Percentiles rank a stretch among this genome's conserved stretches.
Evolutionary conservation across 768 basidiomycete species (phyloP).

Genomic region (Russula sp.): DNA sequence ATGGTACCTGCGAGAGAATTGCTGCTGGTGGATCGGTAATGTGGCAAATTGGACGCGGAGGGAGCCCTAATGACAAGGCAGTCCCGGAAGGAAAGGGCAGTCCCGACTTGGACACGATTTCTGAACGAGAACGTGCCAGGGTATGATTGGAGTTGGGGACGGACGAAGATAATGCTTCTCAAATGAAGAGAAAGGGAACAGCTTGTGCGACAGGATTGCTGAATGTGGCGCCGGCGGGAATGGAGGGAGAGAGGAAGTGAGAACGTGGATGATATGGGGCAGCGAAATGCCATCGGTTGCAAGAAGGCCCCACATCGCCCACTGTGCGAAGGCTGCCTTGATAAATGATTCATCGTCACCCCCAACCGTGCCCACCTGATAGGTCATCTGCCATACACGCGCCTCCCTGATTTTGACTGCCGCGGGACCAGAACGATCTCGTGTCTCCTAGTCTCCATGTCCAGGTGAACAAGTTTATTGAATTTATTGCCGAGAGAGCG

Average conservation of each 20-base stretch:
- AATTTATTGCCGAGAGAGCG: background rate
- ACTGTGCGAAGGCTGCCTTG: constrained; percentile 2
- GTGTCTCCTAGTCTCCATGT: background rate
- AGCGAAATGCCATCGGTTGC: background rate
- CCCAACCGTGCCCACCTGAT: constrained; percentile 17
- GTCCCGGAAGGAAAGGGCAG: constrained; percentile 1
- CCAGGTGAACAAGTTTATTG: background rate
- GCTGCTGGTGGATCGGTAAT: constrained; percentile 19
- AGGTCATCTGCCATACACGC: constrained; percentile 24
- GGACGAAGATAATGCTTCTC: background rate
- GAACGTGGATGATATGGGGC: background rate
- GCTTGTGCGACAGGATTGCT: background rate
- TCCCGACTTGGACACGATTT: background rate
- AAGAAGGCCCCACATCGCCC: background rate
- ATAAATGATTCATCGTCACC: constrained; percentile 15
- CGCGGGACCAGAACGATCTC: constrained; percentile 2
- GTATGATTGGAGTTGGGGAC: background rate
- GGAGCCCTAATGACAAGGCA: background rate
- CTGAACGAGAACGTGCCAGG: constrained; percentile 1
- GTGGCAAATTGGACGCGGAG: constrained; percentile 1
- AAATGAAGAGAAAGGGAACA: background rate
- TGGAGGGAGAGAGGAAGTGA: background rate
- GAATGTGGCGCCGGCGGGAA: background rate
- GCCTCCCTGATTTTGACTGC: constrained; percentile 7
- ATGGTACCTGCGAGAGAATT: constrained; percentile 16